Evolutionary conservation across 129 eudicot genomes (phyloP), one percentile per base, ranked within the genome.

Genomic region (Calendula officinalis): DNA sequence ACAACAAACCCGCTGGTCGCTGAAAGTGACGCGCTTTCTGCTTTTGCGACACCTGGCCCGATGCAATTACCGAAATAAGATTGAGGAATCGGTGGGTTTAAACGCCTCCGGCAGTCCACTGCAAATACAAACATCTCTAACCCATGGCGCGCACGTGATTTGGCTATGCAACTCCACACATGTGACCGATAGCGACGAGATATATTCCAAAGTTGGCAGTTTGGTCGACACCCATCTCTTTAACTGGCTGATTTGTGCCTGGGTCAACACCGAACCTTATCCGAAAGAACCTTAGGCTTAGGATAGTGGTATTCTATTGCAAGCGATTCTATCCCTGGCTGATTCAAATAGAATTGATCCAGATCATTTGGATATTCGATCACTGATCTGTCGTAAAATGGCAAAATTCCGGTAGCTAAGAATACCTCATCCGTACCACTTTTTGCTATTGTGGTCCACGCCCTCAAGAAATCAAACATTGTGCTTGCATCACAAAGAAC

Each of bases 401-500:
- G 33, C n/a, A 37, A 37, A 13, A 16, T 4, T 4, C 27, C 33
- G 1, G 32, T 58, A 37, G 64, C 30, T 37, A 58, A 37, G 32
- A 58, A 58, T 15, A 46, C 14, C 34, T 58, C 67, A 8, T 56
- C 61, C 58, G 79, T 74, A 69, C 62, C 69, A 59, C 56, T 14
- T 72, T 66, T 67, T 8, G 62, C 60, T 36, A 58, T 58, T 0
- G 45, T 10, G n/a, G 63, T 37, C 63, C 63, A 58, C 12, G 63
- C 46, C 44, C 11, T 58, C 51, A 60, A 60, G 66, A 60, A 40
- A 38, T 60, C 35, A 5, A 5, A 45, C 42, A 69, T 53, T 2
- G 75, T 38, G 6, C 63, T 76, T 2, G 67, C 82, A 54, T 83
- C 85, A 3, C 66, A 69, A 30, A 61, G 51, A 5, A 39, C 14